Percentiles rank a stretch among this genome's conserved stretches.
Conservation (phyloP, 176 grass and related monocot species). For the Olyra latifolia region DNA sequence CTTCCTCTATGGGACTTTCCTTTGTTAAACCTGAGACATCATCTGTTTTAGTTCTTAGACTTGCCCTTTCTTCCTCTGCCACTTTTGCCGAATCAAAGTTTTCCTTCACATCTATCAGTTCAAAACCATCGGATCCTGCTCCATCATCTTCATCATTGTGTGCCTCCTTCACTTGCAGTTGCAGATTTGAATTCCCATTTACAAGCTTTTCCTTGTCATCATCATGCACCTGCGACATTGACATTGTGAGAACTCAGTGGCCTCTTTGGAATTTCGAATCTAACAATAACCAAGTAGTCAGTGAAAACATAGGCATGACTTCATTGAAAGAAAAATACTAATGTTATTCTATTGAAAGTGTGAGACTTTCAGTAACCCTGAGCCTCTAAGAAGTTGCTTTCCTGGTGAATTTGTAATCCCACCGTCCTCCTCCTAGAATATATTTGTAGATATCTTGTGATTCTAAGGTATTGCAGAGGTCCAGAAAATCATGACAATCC, state of each 20-base stretch:
- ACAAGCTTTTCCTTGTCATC: conserved; percentile 42
- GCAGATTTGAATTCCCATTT: conserved; percentile 41
- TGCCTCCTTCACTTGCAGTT: conserved; percentile 41
- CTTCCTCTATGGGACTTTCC: conserved; percentile 31
- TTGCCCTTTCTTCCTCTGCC: conserved; percentile 36
- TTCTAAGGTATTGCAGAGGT: too few relatives aligned
- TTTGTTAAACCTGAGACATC: conserved; percentile 17
- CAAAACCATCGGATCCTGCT: conserved; percentile 68
- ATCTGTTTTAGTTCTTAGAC: not conserved
- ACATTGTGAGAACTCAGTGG: conserved; percentile 24
- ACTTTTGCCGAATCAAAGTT: conserved; percentile 29
- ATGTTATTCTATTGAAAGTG: not conserved
- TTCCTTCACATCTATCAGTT: conserved; percentile 62
- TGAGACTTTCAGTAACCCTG: not conserved
- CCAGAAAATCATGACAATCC: too few relatives aligned
- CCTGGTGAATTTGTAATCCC: not conserved
- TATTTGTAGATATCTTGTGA: too few relatives aligned
- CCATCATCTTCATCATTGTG: conserved; percentile 69
- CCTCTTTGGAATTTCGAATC: conserved; percentile 18
- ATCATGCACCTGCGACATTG: conserved; percentile 41
- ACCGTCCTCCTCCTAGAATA: not conserved
- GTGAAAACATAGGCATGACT: not conserved
- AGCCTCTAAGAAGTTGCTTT: not conserved
- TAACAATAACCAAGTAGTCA: conserved; percentile 2
- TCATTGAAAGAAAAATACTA: not conserved